Evolutionary conservation across 108 stramenopile genomes (phyloP).

Genomic region (Fistulifera pelliculosa): DNA sequence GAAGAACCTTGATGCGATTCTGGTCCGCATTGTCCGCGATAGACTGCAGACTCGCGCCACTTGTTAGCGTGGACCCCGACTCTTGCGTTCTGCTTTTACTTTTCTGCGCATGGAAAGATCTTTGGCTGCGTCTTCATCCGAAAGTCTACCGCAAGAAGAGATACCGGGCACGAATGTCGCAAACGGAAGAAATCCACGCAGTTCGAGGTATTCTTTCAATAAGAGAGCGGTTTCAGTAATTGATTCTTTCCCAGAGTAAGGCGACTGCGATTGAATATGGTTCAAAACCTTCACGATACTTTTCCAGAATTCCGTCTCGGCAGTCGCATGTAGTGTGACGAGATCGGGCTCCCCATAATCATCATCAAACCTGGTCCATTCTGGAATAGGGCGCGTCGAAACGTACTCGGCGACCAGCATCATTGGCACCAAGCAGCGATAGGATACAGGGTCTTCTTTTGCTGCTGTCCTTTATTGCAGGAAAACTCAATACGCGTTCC

Average conservation of each 20-base stretch:
- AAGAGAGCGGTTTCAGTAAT: too few relatives aligned
- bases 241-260: too few relatives aligned
- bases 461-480: too few relatives aligned
- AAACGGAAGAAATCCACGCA: conserved; percentile 30
- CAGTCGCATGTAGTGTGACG: not conserved
- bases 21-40: not conserved
- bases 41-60: not conserved
- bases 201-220: conserved; percentile 21
- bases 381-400: not conserved
- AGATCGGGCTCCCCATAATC: too few relatives aligned
- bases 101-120: not conserved
- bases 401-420: conserved; percentile 8
- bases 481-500: not conserved
- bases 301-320: conserved; percentile 15
- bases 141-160: conserved; percentile 3
- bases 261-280: not conserved
- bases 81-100: not conserved
- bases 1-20: not conserved
- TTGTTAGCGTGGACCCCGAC: not conserved
- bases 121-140: conserved; percentile 1
- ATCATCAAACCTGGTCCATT: not conserved
- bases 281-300: conserved; percentile 13
- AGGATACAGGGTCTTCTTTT: not conserved
- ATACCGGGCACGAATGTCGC: conserved; percentile 1
- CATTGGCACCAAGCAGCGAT: not conserved